phyloP scores from a whole-genome alignment of 129 eudicot genomes.

The carrot (Daucus carota) region DH1_v3.0 NC_030385.2:40860001-40860500 shows the following conservation, averaged over 20 bases:
- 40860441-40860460: conserved; percentile 52
- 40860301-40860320: background rate
- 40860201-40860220: conserved; percentile 39
- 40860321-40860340: background rate
- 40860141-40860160: background rate
- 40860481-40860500: conserved; percentile 60
- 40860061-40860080: conserved; percentile 53
- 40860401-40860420: conserved; percentile 59
- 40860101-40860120: background rate
- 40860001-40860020: conserved; percentile 54
- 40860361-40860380: background rate
- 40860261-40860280: conserved; percentile 56
- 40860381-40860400: conserved; percentile 37
- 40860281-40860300: conserved; percentile 51
- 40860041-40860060: conserved; percentile 94
- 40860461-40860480: conserved; percentile 50
- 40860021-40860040: conserved; percentile 46
- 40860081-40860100: conserved; percentile 52
- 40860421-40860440: conserved; percentile 65
- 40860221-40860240: conserved; percentile 37
- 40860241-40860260: conserved; percentile 49
- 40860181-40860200: background rate
- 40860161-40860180: background rate
- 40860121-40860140: background rate
- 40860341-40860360: no score